Percentiles rank a stretch among this genome's conserved stretches.
Evolutionary conservation across 2,329 filamentous ascomycete genomes (phyloP).

Genomic region (Tricladium varicosporioides): DNA sequence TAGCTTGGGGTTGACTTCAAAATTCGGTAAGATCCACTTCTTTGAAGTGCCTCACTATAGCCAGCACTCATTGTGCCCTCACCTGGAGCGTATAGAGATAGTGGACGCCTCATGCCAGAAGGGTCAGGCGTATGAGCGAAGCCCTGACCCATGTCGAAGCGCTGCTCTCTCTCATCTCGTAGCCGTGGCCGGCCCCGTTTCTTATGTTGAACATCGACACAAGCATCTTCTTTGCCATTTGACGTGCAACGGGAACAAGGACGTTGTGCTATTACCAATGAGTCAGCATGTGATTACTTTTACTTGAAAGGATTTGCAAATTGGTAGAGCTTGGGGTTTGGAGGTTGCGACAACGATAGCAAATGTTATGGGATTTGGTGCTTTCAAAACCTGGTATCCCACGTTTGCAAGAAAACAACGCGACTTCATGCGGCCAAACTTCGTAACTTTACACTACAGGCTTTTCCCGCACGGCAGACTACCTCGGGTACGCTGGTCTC

Average conservation of each 20-base stretch:
- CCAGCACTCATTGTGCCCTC: constrained; percentile 42
- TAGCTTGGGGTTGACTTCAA: constrained; percentile 52
- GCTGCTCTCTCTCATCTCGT: constrained; percentile 65
- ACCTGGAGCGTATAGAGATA: constrained; percentile 48
- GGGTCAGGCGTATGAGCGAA: constrained; percentile 29
- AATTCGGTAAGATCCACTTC: constrained; percentile 49
- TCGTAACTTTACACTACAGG: not conserved
- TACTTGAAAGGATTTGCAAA: not conserved
- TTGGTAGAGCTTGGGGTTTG: not conserved
- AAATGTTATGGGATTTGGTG: too few relatives aligned
- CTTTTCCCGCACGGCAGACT: not conserved
- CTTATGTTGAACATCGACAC: constrained; percentile 82
- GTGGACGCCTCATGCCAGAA: constrained; percentile 42
- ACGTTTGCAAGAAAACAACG: not conserved
- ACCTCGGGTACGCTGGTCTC: not conserved
- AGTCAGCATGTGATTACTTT: constrained; percentile 17
- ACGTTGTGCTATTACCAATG: constrained; percentile 57
- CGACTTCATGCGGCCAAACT: not conserved
- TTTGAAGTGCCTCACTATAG: constrained; percentile 43
- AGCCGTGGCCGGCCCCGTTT: constrained; percentile 77
- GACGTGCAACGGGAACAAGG: constrained; percentile 76
- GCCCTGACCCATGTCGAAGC: constrained; percentile 46
- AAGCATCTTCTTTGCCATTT: constrained; percentile 78
- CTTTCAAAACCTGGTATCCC: not conserved
- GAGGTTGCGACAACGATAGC: too few relatives aligned